phyloP scores from a whole-genome alignment of 208 protist genomes.

The Kentomonas sorsogonicus region DNA sequence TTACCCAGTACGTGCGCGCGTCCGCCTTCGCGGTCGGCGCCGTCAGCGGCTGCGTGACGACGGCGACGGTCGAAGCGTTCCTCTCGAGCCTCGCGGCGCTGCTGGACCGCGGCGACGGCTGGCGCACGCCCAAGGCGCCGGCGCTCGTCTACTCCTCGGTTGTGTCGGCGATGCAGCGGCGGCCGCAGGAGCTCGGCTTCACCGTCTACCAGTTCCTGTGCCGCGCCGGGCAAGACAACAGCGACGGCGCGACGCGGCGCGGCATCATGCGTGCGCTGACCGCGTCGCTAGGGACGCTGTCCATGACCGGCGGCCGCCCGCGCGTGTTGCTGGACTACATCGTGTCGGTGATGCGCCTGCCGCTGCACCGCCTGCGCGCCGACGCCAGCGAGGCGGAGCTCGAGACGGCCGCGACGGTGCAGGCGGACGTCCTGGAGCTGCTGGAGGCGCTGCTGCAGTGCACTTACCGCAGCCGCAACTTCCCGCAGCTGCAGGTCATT shows the following conservation, averaged over 20 bases:
- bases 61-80: conserved; percentile 40
- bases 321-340: conserved; percentile 32
- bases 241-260: conserved; percentile 23
- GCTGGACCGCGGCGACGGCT: conserved; percentile 42
- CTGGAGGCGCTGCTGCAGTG: conserved; percentile 24
- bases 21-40: conserved; percentile 49
- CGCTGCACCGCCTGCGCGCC: conserved; percentile 5
- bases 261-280: conserved; percentile 47
- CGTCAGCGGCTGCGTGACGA: conserved; percentile 49
- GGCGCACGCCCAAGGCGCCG: conserved; percentile 31
- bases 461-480: conserved; percentile 48
- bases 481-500: conserved; percentile 56
- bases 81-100: conserved; percentile 35
- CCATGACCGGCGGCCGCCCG: conserved; percentile 59
- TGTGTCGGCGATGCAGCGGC: conserved; percentile 43
- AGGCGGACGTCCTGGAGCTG: conserved; percentile 30
- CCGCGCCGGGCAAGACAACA: conserved; percentile 20
- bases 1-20: conserved; percentile 31
- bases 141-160: conserved; percentile 55
- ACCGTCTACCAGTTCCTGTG: conserved; percentile 51
- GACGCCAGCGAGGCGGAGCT: too few relatives aligned
- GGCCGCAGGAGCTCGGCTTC: conserved; percentile 59
- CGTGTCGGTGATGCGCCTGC: conserved; percentile 16
- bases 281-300: conserved; percentile 35
- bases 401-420: conserved; percentile 13